Base-by-base conservation (phyloP, 306 rosid species). In the Pyrus bretschneideri region DNA sequence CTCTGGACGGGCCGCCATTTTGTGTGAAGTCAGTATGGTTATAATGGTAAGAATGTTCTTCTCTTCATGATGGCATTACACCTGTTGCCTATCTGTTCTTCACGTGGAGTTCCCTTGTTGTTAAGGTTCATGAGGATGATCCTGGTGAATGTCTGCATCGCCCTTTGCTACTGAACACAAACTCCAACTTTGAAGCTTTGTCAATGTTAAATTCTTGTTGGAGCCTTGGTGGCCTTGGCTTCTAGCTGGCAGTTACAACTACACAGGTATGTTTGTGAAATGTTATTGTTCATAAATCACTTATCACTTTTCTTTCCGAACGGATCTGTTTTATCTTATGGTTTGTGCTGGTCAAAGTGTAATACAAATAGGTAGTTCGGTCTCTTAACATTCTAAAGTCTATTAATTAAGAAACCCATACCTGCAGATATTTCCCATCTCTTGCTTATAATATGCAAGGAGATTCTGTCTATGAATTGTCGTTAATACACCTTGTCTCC, bases 191-290 rank as follows among this genome's bases (percentile, higher is more conserved):
- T 80, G 88, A 84, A 86, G 92, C 89, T 83, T 80, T 89, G 88
- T 85, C 90, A 83, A 76, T 86, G 88, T 85, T 79, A 68, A 83
- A 81, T 71, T 81, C 82, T 84, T 74, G 60, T 76, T 84, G 97
- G 99, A 90, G 97, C 83, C 54, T 88, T 74, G 85, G 79, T 87
- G 93, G 91, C 88, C 80, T 88, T 82, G 91, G 90, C 87, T 83
- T 85, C 83, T 86, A 89, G 93, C 97, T n/a, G 96, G 90, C 88
- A 78, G 79, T 89, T 85, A 90, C 90, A 82, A 85, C 82, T 87
- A 83, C 84, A 83, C 81, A 83, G 93, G 97, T 92, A 54, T 81
- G 17, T 12, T 14, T 74, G 0, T 38, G 60, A 17, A 22, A 19
- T 3, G 44, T 15, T 63, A n/a, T 77, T 25, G n/a, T 69, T 79